Percentiles rank a stretch among this genome's conserved stretches.
phyloP scores from a whole-genome alignment of 345 rosid species.

The Gossypium rotundifolium region DNA sequence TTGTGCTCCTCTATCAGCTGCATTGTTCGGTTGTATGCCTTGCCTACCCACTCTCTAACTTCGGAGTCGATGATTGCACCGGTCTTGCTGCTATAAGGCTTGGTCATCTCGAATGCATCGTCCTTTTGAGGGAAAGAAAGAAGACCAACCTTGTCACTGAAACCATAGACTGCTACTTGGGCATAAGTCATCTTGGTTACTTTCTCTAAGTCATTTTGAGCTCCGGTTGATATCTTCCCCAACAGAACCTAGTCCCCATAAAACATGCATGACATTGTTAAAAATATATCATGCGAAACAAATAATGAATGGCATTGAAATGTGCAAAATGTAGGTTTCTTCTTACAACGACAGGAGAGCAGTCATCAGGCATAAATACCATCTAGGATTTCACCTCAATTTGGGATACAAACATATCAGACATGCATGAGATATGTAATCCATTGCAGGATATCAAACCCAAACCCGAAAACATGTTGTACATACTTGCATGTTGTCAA shows the following conservation, averaged over 20 bases:
- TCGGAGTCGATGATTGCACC: conserved; percentile 44
- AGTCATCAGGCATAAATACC: neutral
- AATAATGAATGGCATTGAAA: neutral
- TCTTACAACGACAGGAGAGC: neutral
- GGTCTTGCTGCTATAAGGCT: conserved; percentile 47
- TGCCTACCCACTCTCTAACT: conserved; percentile 47
- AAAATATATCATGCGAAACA: neutral
- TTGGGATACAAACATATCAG: neutral
- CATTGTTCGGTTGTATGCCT: conserved; percentile 36
- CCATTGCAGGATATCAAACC: neutral
- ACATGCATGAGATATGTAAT: neutral
- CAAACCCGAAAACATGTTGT: neutral
- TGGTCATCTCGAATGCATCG: conserved; percentile 31
- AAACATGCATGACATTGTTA: neutral
- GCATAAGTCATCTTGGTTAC: conserved; percentile 50
- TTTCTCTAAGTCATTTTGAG: conserved; percentile 51
- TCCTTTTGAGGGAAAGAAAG: conserved; percentile 51
- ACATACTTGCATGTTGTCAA: neutral
- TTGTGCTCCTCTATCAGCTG: conserved; percentile 46
- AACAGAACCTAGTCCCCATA: conserved; percentile 19
- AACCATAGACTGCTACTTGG: conserved; percentile 51
- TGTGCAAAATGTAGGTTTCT: neutral
- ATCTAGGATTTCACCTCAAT: neutral
- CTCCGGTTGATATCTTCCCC: conserved; percentile 49
- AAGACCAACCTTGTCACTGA: conserved; percentile 59